These are phyloP conservation scores for Xylariales sp. DNA, from an alignment of 2,329 filamentous ascomycete species.

Conservation along the genomic window DNA sequence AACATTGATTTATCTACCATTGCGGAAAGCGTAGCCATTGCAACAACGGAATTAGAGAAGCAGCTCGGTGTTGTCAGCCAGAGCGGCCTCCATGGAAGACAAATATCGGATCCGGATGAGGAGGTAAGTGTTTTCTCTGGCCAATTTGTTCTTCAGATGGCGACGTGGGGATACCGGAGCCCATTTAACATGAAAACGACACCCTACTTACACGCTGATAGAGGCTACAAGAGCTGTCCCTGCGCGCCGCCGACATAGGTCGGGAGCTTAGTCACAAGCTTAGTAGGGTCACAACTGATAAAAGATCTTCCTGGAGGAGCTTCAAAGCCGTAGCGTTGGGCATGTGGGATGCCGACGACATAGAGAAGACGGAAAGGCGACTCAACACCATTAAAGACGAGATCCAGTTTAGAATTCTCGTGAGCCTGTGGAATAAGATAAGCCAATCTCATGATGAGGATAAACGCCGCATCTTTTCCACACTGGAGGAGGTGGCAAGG, in stretches of 20 bases:
- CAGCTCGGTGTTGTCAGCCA: conserved; percentile 28
- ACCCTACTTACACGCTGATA: conserved; percentile 12
- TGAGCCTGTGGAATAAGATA: conserved; percentile 32
- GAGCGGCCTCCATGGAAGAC: background rate
- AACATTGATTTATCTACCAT: conserved; percentile 37
- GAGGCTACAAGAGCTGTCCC: conserved; percentile 36
- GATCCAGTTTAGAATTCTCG: conserved; percentile 38
- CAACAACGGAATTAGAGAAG: conserved; percentile 33
- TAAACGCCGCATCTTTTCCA: conserved; percentile 23
- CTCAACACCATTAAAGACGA: conserved; percentile 38
- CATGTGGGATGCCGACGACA: conserved; percentile 40
- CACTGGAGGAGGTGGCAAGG: conserved; percentile 31
- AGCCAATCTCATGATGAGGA: conserved; percentile 20
- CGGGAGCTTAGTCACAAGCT: conserved; percentile 36
- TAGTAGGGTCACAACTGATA: conserved; percentile 22
- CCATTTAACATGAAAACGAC: background rate
- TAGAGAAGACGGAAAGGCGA: conserved; percentile 37
- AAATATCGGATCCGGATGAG: conserved; percentile 20
- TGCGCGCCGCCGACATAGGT: conserved; percentile 38
- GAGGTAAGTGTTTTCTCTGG: conserved; percentile 22
- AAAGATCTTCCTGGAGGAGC: conserved; percentile 39
- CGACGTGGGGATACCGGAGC: too few species aligned
- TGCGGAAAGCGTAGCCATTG: conserved; percentile 34
- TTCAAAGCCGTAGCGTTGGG: conserved; percentile 31
- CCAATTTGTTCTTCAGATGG: too few species aligned